Base-by-base conservation (phyloP, 768 basidiomycete genomes). In the Lactarius evosmus region DNA sequence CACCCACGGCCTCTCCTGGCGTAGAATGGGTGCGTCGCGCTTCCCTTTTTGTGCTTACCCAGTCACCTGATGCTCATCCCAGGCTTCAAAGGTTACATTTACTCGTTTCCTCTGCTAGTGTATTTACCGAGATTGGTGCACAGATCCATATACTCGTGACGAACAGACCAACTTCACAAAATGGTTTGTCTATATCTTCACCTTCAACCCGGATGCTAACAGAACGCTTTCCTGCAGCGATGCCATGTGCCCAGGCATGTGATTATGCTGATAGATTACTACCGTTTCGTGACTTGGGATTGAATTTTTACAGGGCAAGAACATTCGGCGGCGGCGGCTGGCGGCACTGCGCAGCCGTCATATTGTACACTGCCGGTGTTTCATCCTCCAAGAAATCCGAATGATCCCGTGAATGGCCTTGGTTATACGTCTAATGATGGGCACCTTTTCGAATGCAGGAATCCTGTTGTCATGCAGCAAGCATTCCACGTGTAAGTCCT, bases 341-440 rank as follows among this genome's bases (percentile, higher is more conserved):
- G 12, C 16, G 75, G 72, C 27, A 71, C 78, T 4, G 78, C 78
- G 0, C 75, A 79, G 62, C 82, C 82, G 12, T 85, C 82, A 4
- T 83, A 78, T 63, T 86, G 85, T 67, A 76, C 74, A 7, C 69
- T 85, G 6, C 80, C 84, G 0, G 73, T 82, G 49, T 82, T 86
- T 71, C 85, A 86, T 69, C 70, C 75, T 0, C 75, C 76, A 0
- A 66, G 71, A 56, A 70, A 73, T 14, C 70, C 73, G 7, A 73
- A 70, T 22, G 66, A 72, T 7, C 66, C 73, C 0, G 66, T 72
- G 2, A 65, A 66, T 7, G 76, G 75, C 1, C 22, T 74, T 4
- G 79, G 83, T 7, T 80, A 86, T 66, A 65, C 83, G 32, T 85
- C 84, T 2, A 74, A 74, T 27, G 84, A 86, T 56, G 46, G 84